These are phyloP conservation scores for Athelia psychrophila DNA, from an alignment of 1,284 basidiomycete species.

Conservation along the genomic window DNA sequence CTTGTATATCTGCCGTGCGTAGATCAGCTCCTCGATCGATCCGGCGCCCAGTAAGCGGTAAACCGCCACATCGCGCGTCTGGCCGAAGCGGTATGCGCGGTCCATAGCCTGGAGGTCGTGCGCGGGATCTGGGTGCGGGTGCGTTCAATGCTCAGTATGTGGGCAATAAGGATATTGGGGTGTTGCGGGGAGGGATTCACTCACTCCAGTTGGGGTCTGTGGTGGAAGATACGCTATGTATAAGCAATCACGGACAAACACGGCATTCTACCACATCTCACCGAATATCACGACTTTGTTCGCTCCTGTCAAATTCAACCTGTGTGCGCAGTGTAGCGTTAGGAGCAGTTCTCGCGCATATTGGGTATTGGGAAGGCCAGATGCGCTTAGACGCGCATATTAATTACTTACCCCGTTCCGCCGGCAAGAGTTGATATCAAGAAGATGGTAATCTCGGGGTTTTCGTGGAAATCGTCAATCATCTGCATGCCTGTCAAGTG, in stretches of 20 bases:
- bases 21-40: constrained; percentile 84
- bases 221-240: constrained; percentile 4
- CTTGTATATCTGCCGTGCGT: constrained; percentile 85
- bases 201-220: constrained; percentile 87
- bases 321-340: no score
- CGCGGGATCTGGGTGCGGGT: constrained; percentile 77
- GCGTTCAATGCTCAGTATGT: constrained; percentile 3
- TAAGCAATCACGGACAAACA: neutral
- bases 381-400: no score
- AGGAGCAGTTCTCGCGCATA: no score
- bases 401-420: no score
- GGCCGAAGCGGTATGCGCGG: constrained; percentile 85
- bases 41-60: constrained; percentile 84
- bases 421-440: constrained; percentile 83
- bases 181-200: constrained; percentile 27
- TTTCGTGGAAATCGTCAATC: constrained; percentile 80
- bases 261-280: constrained; percentile 27
- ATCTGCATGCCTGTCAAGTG: constrained; percentile 66
- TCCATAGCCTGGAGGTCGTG: constrained; percentile 90
- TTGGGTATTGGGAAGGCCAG: no score
- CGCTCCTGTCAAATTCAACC: constrained; percentile 68
- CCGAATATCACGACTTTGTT: constrained; percentile 88
- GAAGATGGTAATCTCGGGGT: constrained; percentile 73
- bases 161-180: neutral
- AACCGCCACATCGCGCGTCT: constrained; percentile 83